phyloP scores from a whole-genome alignment of 2,329 filamentous ascomycete genomes.

The Exophiala xenobiotica region DNA sequence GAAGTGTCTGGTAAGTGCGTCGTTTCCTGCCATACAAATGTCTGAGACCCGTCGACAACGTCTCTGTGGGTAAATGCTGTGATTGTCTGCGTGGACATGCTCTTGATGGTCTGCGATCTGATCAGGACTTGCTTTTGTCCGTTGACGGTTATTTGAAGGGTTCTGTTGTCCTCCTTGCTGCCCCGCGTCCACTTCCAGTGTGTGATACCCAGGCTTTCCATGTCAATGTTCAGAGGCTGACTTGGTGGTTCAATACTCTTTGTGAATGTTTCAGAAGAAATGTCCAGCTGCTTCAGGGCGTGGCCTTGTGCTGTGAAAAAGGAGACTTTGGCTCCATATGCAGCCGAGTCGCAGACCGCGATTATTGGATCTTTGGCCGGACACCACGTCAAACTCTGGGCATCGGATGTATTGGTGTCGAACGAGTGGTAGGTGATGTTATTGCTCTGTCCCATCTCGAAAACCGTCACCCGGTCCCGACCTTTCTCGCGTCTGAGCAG shows the following conservation, averaged over 20 bases:
- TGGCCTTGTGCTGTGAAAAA: conserved; percentile 29
- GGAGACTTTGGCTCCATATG: conserved; percentile 23
- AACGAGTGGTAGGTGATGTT: conserved; percentile 20
- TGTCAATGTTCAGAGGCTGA: neutral
- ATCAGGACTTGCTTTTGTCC: conserved; percentile 23
- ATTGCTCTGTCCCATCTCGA: conserved; percentile 13
- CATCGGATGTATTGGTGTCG: conserved; percentile 22
- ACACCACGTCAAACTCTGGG: conserved; percentile 27
- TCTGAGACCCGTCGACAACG: conserved; percentile 20
- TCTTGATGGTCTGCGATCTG: conserved; percentile 15
- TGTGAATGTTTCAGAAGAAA: conserved; percentile 11
- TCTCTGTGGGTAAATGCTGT: conserved; percentile 20
- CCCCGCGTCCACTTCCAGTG: conserved; percentile 14
- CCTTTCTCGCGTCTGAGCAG: conserved; percentile 23
- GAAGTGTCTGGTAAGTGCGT: neutral
- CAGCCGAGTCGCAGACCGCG: conserved; percentile 23
- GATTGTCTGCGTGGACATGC: conserved; percentile 4
- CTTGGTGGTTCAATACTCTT: neutral
- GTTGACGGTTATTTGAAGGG: conserved; percentile 17
- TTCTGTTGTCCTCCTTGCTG: conserved; percentile 1
- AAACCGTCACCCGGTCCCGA: conserved; percentile 24
- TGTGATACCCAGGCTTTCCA: conserved; percentile 18
- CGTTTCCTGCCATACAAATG: conserved; percentile 26
- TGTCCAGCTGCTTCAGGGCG: conserved; percentile 24
- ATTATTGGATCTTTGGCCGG: conserved; percentile 22